Evolutionary conservation across 176 grass and related monocot genomes (phyloP).

Genomic region (Thalia dealbata): DNA sequence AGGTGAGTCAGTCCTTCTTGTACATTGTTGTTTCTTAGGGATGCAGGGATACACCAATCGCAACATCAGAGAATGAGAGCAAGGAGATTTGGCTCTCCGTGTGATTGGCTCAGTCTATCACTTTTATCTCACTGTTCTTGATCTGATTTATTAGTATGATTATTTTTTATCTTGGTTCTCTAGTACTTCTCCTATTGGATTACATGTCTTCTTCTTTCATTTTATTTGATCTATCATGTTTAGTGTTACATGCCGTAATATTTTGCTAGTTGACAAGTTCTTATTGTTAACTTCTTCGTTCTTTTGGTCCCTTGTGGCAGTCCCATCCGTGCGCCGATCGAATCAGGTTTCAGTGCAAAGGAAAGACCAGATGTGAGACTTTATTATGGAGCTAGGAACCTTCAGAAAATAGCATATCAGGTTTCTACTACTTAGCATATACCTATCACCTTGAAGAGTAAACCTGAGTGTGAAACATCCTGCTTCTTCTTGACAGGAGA

Average conservation of each 20-base stretch:
- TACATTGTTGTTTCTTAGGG: neutral
- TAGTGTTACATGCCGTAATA: neutral
- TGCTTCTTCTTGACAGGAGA: slow-evolving; percentile 28
- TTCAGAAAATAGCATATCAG: slow-evolving; percentile 66
- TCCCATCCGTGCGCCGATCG: slow-evolving; percentile 67
- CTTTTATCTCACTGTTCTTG: neutral
- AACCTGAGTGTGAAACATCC: neutral
- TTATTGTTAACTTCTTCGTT: neutral
- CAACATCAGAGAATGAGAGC: neutral
- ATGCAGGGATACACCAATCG: neutral
- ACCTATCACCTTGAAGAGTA: neutral
- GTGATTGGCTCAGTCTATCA: neutral
- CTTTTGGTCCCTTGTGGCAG: slow-evolving; percentile 26
- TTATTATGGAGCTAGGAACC: slow-evolving; percentile 80
- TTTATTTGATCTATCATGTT: neutral
- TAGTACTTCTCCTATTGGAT: neutral
- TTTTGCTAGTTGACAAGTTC: neutral
- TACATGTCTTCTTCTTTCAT: neutral
- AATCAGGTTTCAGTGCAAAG: slow-evolving; percentile 57
- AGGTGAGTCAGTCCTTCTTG: neutral
- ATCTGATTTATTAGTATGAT: neutral
- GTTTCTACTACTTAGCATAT: slow-evolving; percentile 5
- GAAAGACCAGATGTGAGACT: slow-evolving; percentile 78
- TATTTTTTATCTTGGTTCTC: no score
- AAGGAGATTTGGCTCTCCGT: neutral